Evolutionary conservation across 331 rosid species (phyloP).

Genomic region (Pyracantha coccinea): DNA sequence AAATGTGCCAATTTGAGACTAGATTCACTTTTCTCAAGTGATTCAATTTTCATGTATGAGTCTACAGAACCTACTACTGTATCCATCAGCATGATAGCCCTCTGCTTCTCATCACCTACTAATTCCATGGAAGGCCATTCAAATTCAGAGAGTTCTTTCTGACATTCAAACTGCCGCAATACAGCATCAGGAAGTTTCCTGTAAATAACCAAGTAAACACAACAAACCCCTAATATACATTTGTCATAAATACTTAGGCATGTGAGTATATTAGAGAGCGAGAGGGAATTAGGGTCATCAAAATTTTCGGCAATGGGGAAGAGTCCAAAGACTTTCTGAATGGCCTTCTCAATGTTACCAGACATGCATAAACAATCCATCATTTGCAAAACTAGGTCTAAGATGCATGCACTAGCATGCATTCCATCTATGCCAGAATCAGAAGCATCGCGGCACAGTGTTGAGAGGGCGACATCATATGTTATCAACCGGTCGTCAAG

Average conservation of each 20-base stretch:
- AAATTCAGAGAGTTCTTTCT: conserved; percentile 62
- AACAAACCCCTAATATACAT: conserved; percentile 90
- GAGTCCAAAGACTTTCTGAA: conserved; percentile 50
- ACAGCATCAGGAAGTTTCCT: conserved; percentile 82
- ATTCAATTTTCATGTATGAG: conserved; percentile 38
- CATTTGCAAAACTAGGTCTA: conserved; percentile 92
- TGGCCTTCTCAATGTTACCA: conserved; percentile 73
- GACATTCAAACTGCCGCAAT: conserved; percentile 72
- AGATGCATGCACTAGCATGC: conserved; percentile 66
- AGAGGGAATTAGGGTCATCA: conserved; percentile 38
- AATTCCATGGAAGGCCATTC: conserved; percentile 65
- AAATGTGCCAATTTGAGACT: conserved; percentile 49
- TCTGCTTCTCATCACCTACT: conserved; percentile 53
- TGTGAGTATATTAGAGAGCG: conserved; percentile 53
- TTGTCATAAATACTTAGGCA: conserved; percentile 81
- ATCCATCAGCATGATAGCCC: conserved; percentile 57
- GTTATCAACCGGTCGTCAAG: conserved; percentile 62
- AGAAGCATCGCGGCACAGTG: conserved; percentile 48
- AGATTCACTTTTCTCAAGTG: conserved; percentile 32
- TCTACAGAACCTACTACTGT: conserved; percentile 51
- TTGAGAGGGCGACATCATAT: conserved; percentile 59
- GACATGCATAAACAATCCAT: conserved; percentile 79
- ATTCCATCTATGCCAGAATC: conserved; percentile 33
- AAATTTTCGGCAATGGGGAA: conserved; percentile 28
- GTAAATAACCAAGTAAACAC: conserved; percentile 89